A percentile compares a stretch with the other conserved stretches of the same genome.
Conservation (phyloP, 2,329 filamentous ascomycete genomes). For the Xylaria sp. region DNA sequence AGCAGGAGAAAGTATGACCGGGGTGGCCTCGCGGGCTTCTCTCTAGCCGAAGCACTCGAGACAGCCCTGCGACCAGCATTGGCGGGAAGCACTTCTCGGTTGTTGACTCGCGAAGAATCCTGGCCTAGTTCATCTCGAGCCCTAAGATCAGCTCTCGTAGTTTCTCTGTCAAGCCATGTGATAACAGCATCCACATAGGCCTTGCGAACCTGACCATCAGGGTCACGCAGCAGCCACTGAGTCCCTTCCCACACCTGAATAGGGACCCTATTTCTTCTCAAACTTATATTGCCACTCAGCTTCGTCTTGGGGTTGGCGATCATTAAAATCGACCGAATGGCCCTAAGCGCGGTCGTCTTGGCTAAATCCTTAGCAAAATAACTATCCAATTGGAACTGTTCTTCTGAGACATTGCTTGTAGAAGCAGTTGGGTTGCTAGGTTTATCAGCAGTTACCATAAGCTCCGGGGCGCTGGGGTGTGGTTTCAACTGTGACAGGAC, state of each 20-base stretch:
- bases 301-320: conserved; percentile 76
- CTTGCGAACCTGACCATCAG: conserved; percentile 76
- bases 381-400: conserved; percentile 54
- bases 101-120: conserved; percentile 51
- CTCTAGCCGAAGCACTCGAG: conserved; percentile 68
- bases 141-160: conserved; percentile 67
- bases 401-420: conserved; percentile 49
- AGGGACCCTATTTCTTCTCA: conserved; percentile 76
- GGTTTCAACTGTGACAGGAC: conserved; percentile 82
- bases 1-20: conserved; percentile 79
- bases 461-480: conserved; percentile 49
- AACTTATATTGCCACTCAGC: conserved; percentile 62
- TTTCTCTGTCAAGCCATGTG: conserved; percentile 85
- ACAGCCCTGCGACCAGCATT: conserved; percentile 66
- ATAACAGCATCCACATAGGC: conserved; percentile 84
- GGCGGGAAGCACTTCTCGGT: conserved; percentile 46
- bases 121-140: conserved; percentile 61
- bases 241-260: conserved; percentile 95
- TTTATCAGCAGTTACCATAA: conserved; percentile 55
- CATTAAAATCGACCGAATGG: conserved; percentile 80
- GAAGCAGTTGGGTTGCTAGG: conserved; percentile 44
- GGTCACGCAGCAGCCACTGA: conserved; percentile 86
- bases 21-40: conserved; percentile 58
- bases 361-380: conserved; percentile 60
- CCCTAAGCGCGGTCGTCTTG: conserved; percentile 71